These are phyloP conservation scores for Dioszegia hungarica DNA, from an alignment of 768 basidiomycete genomes.

Conservation along the genomic window DNA sequence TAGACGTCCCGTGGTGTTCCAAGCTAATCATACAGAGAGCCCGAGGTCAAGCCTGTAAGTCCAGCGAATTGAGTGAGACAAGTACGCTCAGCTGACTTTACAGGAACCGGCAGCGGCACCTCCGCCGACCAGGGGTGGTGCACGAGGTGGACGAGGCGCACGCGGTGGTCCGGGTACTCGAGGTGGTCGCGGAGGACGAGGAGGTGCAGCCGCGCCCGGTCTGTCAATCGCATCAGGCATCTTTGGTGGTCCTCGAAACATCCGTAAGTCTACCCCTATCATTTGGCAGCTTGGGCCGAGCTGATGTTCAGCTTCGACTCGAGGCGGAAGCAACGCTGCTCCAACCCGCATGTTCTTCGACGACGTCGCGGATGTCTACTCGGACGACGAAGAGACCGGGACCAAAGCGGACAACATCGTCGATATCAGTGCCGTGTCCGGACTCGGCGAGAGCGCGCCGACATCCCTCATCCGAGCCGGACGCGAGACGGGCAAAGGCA, in stretches of 20 bases:
- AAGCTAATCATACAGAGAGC: slow-evolving; percentile 21
- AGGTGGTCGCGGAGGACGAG: slow-evolving; percentile 18
- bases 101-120: slow-evolving; percentile 1
- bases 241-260: slow-evolving; percentile 27
- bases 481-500: slow-evolving; percentile 16
- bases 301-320: not conserved
- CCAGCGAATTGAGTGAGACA: not conserved
- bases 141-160: slow-evolving; percentile 11
- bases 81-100: not conserved
- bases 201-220: slow-evolving; percentile 9
- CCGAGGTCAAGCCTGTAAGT: slow-evolving; percentile 35
- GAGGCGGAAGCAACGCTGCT: slow-evolving; percentile 10
- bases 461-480: slow-evolving; percentile 37
- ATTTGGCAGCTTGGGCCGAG: not conserved
- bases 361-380: slow-evolving; percentile 28
- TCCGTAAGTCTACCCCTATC: slow-evolving; percentile 10
- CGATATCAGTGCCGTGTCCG: slow-evolving; percentile 44
- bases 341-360: slow-evolving; percentile 8
- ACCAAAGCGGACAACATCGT: slow-evolving; percentile 12
- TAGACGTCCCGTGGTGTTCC: not conserved
- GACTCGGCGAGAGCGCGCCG: slow-evolving; percentile 43
- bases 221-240: slow-evolving; percentile 26
- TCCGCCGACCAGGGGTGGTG: slow-evolving; percentile 15
- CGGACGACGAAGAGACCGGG: slow-evolving; percentile 37
- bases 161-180: slow-evolving; percentile 23